phyloP scores from a whole-genome alignment of 225 moss, liverwort and hornwort species.

The Physcomitrium patens region DNA sequence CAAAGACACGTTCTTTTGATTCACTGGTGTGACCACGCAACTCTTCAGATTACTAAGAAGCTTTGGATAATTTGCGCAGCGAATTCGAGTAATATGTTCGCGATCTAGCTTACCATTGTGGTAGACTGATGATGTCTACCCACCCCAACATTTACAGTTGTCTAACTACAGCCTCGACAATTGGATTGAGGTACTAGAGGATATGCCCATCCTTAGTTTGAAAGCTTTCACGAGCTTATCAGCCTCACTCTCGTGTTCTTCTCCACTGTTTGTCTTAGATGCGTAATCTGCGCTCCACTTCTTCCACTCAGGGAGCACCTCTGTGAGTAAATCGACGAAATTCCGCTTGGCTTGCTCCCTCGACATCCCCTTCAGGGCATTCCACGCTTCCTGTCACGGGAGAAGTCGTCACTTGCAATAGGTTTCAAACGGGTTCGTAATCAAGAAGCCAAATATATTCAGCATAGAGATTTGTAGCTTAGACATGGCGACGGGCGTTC shows the following conservation, averaged over 20 bases:
- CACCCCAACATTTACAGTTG: constrained; percentile 10
- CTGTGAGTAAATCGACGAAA: constrained; percentile 67
- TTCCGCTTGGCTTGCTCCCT: constrained; percentile 64
- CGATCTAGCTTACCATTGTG: not conserved
- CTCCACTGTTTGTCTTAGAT: constrained; percentile 35
- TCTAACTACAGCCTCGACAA: constrained; percentile 42
- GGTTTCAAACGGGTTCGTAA: no score
- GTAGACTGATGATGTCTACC: constrained; percentile 16
- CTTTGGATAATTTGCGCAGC: not conserved
- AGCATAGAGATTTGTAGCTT: not conserved
- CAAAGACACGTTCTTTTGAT: not conserved
- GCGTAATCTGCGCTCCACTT: constrained; percentile 68
- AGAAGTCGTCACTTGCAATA: not conserved
- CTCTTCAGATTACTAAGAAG: not conserved
- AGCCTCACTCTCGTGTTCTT: constrained; percentile 70
- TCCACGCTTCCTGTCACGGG: constrained; percentile 74
- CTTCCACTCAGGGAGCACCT: constrained; percentile 76
- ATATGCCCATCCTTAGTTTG: constrained; percentile 1
- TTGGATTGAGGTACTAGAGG: constrained; percentile 14
- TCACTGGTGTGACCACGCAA: no score
- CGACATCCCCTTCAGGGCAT: constrained; percentile 62
- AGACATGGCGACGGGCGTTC: not conserved
- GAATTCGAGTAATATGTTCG: not conserved
- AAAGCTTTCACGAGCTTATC: constrained; percentile 75
- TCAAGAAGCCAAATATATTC: no score